Percentiles rank a stretch among this genome's conserved stretches.
Conservation (phyloP, 768 basidiomycete species). For the Pleurotus ostreatus region DNA sequence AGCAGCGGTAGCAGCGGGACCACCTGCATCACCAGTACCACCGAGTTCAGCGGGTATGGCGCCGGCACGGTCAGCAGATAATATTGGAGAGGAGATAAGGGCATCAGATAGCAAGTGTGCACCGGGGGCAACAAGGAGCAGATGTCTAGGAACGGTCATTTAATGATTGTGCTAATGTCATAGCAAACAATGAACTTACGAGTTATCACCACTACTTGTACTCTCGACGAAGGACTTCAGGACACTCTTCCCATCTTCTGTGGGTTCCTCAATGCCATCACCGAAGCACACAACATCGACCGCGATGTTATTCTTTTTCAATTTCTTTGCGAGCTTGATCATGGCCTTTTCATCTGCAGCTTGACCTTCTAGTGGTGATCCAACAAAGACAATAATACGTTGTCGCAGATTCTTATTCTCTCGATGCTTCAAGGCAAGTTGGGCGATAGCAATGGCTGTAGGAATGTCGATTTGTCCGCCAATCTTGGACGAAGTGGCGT, state of each 20-base stretch:
- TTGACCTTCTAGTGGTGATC: slow-evolving; percentile 74
- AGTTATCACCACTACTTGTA: slow-evolving; percentile 79
- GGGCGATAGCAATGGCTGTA: slow-evolving; percentile 90
- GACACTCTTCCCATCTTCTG: slow-evolving; percentile 58
- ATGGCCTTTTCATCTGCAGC: slow-evolving; percentile 75
- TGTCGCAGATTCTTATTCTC: slow-evolving; percentile 99
- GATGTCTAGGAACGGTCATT: slow-evolving; percentile 50
- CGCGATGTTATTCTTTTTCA: slow-evolving; percentile 99
- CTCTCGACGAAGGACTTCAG: slow-evolving; percentile 82
- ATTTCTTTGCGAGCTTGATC: slow-evolving; percentile 89
- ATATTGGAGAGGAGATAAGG: slow-evolving; percentile 75
- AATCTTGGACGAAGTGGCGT: slow-evolving; percentile 65
- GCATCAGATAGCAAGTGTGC: slow-evolving; percentile 79
- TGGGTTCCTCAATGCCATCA: slow-evolving; percentile 73
- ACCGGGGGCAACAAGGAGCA: slow-evolving; percentile 76
- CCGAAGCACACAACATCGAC: slow-evolving; percentile 91
- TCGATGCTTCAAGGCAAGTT: slow-evolving; percentile 94
- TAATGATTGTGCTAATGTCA: neutral
- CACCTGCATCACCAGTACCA: slow-evolving; percentile 40
- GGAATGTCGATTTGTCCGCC: slow-evolving; percentile 82
- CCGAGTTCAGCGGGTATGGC: slow-evolving; percentile 66
- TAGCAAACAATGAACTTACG: slow-evolving; percentile 44
- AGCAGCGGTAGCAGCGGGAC: slow-evolving; percentile 40
- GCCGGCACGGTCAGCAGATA: slow-evolving; percentile 68
- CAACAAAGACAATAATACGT: slow-evolving; percentile 91